These are phyloP conservation scores for Biancaea sappan DNA, from an alignment of 306 rosid genomes.

Conservation along the genomic window DNA sequence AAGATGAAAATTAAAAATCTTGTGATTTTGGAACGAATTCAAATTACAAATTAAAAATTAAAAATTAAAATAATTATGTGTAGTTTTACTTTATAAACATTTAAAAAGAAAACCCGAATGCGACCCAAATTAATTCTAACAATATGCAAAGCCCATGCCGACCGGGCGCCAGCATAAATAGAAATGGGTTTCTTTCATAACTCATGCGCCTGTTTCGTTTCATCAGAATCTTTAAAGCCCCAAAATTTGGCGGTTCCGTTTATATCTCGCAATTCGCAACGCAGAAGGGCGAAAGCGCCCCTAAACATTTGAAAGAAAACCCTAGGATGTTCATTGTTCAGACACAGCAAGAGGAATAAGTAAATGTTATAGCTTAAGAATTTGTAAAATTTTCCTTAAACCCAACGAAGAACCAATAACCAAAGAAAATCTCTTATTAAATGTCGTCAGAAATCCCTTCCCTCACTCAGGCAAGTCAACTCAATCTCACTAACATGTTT, in stretches of 20 bases:
- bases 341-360: background rate
- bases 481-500: slow-evolving; percentile 9
- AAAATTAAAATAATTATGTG: too few species aligned
- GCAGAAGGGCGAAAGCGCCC: background rate
- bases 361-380: background rate
- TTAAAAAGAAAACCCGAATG: too few species aligned
- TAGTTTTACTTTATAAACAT: too few species aligned
- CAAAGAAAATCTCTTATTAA: background rate
- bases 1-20: too few species aligned
- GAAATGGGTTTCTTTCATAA: too few species aligned
- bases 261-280: too few species aligned
- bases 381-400: background rate
- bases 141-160: too few species aligned
- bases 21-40: too few species aligned
- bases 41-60: too few species aligned
- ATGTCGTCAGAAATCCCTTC: slow-evolving; percentile 54
- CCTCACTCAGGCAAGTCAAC: slow-evolving; percentile 61
- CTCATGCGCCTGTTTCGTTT: too few species aligned
- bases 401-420: background rate
- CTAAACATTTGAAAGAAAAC: background rate
- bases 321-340: slow-evolving; percentile 4
- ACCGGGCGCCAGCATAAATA: too few species aligned
- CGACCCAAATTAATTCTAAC: too few species aligned
- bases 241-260: background rate
- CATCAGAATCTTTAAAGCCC: slow-evolving; percentile 2